Evolutionary conservation across 2,329 filamentous ascomycete genomes (phyloP), one percentile per base, ranked within the genome.

Genomic region (Periconia digitata): DNA sequence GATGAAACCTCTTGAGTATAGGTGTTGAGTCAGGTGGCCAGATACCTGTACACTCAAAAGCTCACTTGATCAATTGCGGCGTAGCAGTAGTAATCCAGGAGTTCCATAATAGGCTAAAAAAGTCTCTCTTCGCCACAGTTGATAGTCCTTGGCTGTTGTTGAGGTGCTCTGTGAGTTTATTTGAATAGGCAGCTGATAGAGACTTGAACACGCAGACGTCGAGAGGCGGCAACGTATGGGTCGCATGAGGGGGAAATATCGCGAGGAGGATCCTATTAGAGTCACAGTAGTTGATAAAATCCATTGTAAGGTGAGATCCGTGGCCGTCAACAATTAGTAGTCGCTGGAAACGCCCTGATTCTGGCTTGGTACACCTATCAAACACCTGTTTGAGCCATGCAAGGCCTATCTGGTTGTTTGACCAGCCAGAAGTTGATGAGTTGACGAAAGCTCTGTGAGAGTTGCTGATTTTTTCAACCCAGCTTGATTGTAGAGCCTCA

Each of bases 81-180:
- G 2, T 51, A 23, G 51, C 47, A n/a, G 40, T 38, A 15, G 3
- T 43, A n/a, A 8, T 17, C 42, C 23, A 56, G 16, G 49, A 46
- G n/a, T 41, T 41, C 43, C 36, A 48, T 27, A 54, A 52, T 24
- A 56, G 38, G 8, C 20, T 6, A 23, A 47, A 54, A 41, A 54
- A 52, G 40, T 54, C 40, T 16, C 44, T 13, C 23, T 52, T 56
- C 17, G 24, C 48, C 15, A 54, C 40, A 16, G 20, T 10, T 16
- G 18, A 18, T 12, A 54, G 44, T 3, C 44, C 46, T 34, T 52
- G 24, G 40, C 43, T 40, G 6, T 34, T 40, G 12, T 49, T n/a
- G 16, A 49, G 16, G 38, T 42, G 38, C 21, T 4, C 27, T 6
- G 27, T 38, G 15, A 51, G 49, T 21, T 51, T 15, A 42, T 27